Percentiles rank a stretch among this genome's conserved stretches.
phyloP scores from a whole-genome alignment of 2,329 filamentous ascomycete genomes.

The Penicillium italicum region DNA sequence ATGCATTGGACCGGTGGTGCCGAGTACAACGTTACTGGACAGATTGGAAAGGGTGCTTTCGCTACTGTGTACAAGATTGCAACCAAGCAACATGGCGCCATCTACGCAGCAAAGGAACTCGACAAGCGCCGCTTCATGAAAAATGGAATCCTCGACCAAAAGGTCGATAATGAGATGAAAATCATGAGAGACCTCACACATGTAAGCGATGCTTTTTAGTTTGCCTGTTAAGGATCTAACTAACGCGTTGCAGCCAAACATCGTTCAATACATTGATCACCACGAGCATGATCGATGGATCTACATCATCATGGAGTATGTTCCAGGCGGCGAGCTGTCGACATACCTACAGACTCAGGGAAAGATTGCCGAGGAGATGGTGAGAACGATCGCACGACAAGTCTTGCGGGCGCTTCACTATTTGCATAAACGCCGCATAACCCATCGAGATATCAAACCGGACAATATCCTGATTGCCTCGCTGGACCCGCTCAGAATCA shows the following conservation, averaged over 20 bases:
- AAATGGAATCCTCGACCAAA: constrained; percentile 82
- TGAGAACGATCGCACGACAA: constrained; percentile 64
- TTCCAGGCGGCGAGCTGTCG: constrained; percentile 78
- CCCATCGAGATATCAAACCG: constrained; percentile 96
- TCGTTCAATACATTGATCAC: constrained; percentile 87
- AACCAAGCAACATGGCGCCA: constrained; percentile 73
- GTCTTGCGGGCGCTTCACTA: constrained; percentile 80
- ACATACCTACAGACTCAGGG: constrained; percentile 62
- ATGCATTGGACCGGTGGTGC: constrained; percentile 78
- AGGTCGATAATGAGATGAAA: constrained; percentile 93
- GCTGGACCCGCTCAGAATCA: constrained; percentile 70
- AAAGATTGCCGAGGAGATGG: constrained; percentile 63
- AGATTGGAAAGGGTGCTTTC: constrained; percentile 90
- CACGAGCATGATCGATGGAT: constrained; percentile 76
- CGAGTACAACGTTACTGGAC: constrained; percentile 76
- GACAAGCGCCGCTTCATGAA: constrained; percentile 93
- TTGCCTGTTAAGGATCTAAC: not conserved
- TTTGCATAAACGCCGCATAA: constrained; percentile 82
- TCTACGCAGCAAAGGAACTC: constrained; percentile 90
- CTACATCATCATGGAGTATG: constrained; percentile 96
- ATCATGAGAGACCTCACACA: constrained; percentile 88
- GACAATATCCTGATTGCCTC: constrained; percentile 90
- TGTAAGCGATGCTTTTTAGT: constrained; percentile 50
- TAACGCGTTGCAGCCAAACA: constrained; percentile 61
- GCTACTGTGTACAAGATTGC: constrained; percentile 90